Conservation (phyloP, 495 filamentous ascomycete species). For the Xylaria grammica region DNA sequence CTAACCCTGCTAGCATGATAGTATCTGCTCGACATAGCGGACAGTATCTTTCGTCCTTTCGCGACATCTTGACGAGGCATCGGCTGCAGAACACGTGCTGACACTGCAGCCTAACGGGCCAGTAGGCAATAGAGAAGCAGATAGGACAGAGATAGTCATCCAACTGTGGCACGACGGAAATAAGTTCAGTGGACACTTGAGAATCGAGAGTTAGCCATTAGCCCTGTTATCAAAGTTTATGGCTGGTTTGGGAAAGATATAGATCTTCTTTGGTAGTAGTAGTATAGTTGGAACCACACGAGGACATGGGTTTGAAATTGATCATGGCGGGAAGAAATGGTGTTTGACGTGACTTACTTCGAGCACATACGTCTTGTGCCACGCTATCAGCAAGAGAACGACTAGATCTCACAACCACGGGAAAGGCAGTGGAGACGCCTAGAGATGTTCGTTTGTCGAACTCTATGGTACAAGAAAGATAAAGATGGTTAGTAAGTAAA, state of each 20-base stretch:
- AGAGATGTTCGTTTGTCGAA: constrained; percentile 80
- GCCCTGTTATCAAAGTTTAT: neutral
- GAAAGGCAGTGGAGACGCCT: constrained; percentile 59
- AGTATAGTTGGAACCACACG: neutral
- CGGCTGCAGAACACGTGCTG: constrained; percentile 73
- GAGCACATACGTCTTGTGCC: constrained; percentile 69
- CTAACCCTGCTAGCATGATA: constrained; percentile 63
- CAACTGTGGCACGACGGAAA: constrained; percentile 70
- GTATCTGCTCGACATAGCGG: constrained; percentile 70
- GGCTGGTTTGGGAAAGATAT: no score
- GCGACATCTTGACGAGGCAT: constrained; percentile 73
- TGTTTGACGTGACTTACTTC: constrained; percentile 5
- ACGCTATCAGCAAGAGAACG: constrained; percentile 60
- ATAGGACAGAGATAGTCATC: constrained; percentile 78
- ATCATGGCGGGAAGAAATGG: neutral
- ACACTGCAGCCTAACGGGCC: constrained; percentile 70
- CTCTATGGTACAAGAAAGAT: constrained; percentile 55
- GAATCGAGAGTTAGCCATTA: constrained; percentile 2
- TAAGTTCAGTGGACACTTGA: constrained; percentile 64
- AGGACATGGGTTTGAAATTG: neutral
- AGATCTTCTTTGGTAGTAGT: neutral
- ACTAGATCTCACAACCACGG: constrained; percentile 53
- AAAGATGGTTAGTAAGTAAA: constrained; percentile 19
- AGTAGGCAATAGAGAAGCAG: constrained; percentile 68
- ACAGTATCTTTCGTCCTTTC: constrained; percentile 60